phyloP scores from a whole-genome alignment of 441 rosid species.

The Croton setiger region DNA sequence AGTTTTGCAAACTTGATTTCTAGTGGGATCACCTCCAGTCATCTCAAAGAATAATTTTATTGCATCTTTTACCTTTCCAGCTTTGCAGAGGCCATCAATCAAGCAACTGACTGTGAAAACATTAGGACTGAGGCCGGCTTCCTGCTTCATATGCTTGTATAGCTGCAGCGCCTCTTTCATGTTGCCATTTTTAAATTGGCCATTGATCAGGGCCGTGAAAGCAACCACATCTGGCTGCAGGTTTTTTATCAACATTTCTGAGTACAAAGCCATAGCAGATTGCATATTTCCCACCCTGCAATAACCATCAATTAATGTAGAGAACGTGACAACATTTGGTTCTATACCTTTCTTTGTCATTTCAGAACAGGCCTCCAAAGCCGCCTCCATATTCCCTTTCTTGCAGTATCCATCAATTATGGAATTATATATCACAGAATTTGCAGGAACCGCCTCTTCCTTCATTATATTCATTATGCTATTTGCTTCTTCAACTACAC shows the following conservation, averaged over 20 bases:
- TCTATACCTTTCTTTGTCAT: slow-evolving; percentile 69
- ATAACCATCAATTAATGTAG: slow-evolving; percentile 70
- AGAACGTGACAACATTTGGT: slow-evolving; percentile 72
- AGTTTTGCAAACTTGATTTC: slow-evolving; percentile 20
- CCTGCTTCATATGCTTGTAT: slow-evolving; percentile 59
- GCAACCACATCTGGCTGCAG: slow-evolving; percentile 62
- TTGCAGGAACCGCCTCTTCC: slow-evolving; percentile 37
- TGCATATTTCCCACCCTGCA: slow-evolving; percentile 51
- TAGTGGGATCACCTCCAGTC: slow-evolving; percentile 9
- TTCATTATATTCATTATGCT: slow-evolving; percentile 45
- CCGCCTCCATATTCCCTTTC: slow-evolving; percentile 56
- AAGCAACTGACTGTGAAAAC: slow-evolving; percentile 69
- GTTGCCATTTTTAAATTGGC: slow-evolving; percentile 60
- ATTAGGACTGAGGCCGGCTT: slow-evolving; percentile 60
- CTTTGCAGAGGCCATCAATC: slow-evolving; percentile 76
- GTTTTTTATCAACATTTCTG: slow-evolving; percentile 59
- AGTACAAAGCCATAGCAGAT: slow-evolving; percentile 44
- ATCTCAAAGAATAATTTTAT: slow-evolving; percentile 39
- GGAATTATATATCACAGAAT: slow-evolving; percentile 54
- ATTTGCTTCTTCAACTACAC: slow-evolving; percentile 42
- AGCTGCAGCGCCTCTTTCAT: slow-evolving; percentile 53
- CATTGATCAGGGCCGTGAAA: slow-evolving; percentile 77
- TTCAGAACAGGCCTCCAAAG: slow-evolving; percentile 47
- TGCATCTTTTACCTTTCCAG: slow-evolving; percentile 49
- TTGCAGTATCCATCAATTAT: slow-evolving; percentile 55